phyloP scores from a whole-genome alignment of 2,329 filamentous ascomycete genomes.

The Alternaria hordeiaustralica region DNA sequence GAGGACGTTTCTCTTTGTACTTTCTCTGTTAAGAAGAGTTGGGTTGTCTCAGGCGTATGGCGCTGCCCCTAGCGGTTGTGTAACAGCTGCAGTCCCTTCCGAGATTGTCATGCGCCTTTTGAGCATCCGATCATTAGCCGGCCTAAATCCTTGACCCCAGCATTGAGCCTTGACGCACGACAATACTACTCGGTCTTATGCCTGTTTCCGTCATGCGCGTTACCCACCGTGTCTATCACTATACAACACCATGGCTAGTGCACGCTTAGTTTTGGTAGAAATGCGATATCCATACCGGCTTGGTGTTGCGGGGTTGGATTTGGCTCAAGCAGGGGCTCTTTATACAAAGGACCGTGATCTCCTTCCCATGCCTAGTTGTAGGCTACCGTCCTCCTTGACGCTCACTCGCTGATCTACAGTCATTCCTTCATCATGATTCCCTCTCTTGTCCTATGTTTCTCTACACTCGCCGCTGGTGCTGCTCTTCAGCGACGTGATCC shows the following conservation, averaged over 20 bases:
- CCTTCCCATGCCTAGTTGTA: neutral
- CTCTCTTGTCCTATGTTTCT: slow-evolving; percentile 28
- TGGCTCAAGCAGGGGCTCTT: neutral
- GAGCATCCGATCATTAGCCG: slow-evolving; percentile 13
- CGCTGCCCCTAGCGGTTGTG: neutral
- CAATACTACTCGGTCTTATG: slow-evolving; percentile 9
- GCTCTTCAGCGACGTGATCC: slow-evolving; percentile 39
- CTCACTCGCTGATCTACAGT: slow-evolving; percentile 6
- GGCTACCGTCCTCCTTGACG: slow-evolving; percentile 3
- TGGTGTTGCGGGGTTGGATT: slow-evolving; percentile 15
- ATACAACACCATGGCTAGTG: slow-evolving; percentile 16
- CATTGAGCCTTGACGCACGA: neutral
- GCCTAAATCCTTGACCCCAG: slow-evolving; percentile 5
- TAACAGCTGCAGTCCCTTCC: neutral
- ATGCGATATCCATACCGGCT: neutral
- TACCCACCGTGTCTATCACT: slow-evolving; percentile 8
- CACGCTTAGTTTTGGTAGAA: slow-evolving; percentile 3
- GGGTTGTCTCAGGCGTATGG: neutral
- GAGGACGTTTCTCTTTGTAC: neutral
- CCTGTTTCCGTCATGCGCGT: slow-evolving; percentile 1
- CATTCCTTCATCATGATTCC: slow-evolving; percentile 28
- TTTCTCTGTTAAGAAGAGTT: neutral
- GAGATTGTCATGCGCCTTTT: neutral
- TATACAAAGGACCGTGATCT: slow-evolving; percentile 7
- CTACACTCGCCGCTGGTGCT: slow-evolving; percentile 28